Evolutionary conservation across 257 asterid genomes (phyloP), one percentile per base, ranked within the genome.

Genomic region (Cynanchum wilfordii): DNA sequence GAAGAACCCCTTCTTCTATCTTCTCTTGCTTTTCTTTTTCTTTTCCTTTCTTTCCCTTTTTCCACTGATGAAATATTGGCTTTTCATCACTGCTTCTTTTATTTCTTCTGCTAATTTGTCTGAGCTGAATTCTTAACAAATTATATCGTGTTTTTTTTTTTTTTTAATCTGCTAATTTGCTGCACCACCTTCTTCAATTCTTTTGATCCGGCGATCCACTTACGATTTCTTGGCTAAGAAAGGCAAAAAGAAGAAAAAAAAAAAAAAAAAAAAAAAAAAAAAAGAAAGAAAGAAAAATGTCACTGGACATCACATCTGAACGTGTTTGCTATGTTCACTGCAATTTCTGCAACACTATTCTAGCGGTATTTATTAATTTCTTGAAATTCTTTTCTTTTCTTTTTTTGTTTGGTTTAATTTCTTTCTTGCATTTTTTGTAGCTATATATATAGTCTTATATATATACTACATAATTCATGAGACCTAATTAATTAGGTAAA

Each of bases 291-390:
- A 79, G 84, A 27, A 78, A 85, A 80, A 88, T 89, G 91, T 92
- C 97, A 11, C 75, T 80, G 78, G 59, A 69, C 57, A 76, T 85
- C 80, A 71, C 84, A 75, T 74, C 92, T 17, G 98, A 90, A 75
- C 95, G 91, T 69, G 91, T 92, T 76, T 92, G 95, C 83, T 92
- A 90, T 78, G 96, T 92, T 51, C 88, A 86, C 80, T 92, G 98
- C 97, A 89, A 85, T 89, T 90, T 85, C 83, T 93, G 97, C 96
- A 89, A 86, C 93, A 93, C 96, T 64, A 81, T 84, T 77, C 82
- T 92, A 16, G 98, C 96, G 98, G 98, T 92, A 92, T 83, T 66
- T 33, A 70, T 40, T 33, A 47, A 33, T 66, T 38, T 51, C 42
- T 67, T 66, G 7, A 13, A 29, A 71, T 74, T 40, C 7, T 62